Conservation (phyloP, 352 stramenopile species). For the Phytophthora fragariaefolia region DNA sequence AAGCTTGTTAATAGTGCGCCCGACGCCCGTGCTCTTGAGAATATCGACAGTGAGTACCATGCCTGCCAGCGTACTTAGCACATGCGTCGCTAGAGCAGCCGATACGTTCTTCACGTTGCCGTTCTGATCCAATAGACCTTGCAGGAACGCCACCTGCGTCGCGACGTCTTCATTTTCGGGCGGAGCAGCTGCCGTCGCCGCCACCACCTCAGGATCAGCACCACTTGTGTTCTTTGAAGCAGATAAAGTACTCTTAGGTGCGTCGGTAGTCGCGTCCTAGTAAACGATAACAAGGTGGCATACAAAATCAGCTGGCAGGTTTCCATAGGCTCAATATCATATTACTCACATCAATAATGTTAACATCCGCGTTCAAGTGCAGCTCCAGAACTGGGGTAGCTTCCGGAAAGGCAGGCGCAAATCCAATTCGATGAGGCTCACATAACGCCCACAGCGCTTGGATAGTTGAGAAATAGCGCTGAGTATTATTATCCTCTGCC, state of each 20-base stretch:
- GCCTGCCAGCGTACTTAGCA: conserved; percentile 68
- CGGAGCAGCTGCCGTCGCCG: conserved; percentile 22
- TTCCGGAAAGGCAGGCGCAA: conserved; percentile 69
- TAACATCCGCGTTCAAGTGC: conserved; percentile 68
- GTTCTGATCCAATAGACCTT: conserved; percentile 77
- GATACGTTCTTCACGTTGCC: conserved; percentile 80
- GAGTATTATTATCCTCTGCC: conserved; percentile 26
- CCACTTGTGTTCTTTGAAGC: conserved; percentile 1
- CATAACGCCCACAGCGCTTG: conserved; percentile 56
- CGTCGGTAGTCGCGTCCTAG: conserved; percentile 5
- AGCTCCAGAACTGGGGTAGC: conserved; percentile 58
- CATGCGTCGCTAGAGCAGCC: conserved; percentile 66
- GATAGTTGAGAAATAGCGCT: conserved; percentile 62
- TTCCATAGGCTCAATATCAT: background rate
- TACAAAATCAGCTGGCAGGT: conserved; percentile 1
- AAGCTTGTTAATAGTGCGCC: conserved; percentile 88
- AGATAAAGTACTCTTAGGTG: background rate
- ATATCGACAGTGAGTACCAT: conserved; percentile 86
- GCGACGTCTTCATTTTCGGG: conserved; percentile 59
- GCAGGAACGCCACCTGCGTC: conserved; percentile 72
- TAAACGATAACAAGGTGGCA: background rate
- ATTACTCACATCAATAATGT: conserved; percentile 26
- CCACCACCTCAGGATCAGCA: conserved; percentile 29
- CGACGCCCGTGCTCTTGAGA: conserved; percentile 82
- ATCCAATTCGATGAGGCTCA: conserved; percentile 53